Conservation (phyloP, 2,329 filamentous ascomycete species). For the Alternaria longipes region DNA sequence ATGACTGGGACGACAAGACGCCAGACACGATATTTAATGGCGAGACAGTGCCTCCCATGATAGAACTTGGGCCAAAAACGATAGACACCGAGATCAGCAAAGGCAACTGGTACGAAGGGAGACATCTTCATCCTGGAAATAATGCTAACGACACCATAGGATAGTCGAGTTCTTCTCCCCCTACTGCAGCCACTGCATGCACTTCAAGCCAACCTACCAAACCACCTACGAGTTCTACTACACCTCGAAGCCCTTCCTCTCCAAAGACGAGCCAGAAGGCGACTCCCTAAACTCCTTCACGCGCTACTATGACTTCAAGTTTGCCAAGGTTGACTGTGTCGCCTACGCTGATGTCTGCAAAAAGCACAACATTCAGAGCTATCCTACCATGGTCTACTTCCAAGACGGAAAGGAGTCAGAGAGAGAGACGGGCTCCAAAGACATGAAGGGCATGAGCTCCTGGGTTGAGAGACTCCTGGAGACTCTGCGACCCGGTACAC, state of each 20-base stretch:
- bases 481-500: slow-evolving; percentile 79
- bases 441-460: slow-evolving; percentile 70
- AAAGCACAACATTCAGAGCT: slow-evolving; percentile 72
- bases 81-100: slow-evolving; percentile 68
- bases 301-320: slow-evolving; percentile 87
- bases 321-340: slow-evolving; percentile 85
- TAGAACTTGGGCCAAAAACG: slow-evolving; percentile 67
- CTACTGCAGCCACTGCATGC: slow-evolving; percentile 74
- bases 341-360: slow-evolving; percentile 81
- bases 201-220: slow-evolving; percentile 85
- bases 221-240: slow-evolving; percentile 96
- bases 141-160: slow-evolving; percentile 26
- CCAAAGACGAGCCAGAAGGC: slow-evolving; percentile 58
- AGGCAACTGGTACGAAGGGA: slow-evolving; percentile 69
- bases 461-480: slow-evolving; percentile 82
- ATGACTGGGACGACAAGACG: slow-evolving; percentile 41
- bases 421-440: slow-evolving; percentile 71
- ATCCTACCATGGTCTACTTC: slow-evolving; percentile 81
- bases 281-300: slow-evolving; percentile 73
- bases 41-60: slow-evolving; percentile 71
- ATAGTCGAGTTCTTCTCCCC: slow-evolving; percentile 63
- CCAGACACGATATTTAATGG: slow-evolving; percentile 70
- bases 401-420: slow-evolving; percentile 77
- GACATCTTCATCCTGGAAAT: not conserved
- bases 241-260: slow-evolving; percentile 76